Percentiles rank a stretch among this genome's conserved stretches.
Conservation (phyloP, 1,284 basidiomycete species). For the Hymenochaete sp. region DNA sequence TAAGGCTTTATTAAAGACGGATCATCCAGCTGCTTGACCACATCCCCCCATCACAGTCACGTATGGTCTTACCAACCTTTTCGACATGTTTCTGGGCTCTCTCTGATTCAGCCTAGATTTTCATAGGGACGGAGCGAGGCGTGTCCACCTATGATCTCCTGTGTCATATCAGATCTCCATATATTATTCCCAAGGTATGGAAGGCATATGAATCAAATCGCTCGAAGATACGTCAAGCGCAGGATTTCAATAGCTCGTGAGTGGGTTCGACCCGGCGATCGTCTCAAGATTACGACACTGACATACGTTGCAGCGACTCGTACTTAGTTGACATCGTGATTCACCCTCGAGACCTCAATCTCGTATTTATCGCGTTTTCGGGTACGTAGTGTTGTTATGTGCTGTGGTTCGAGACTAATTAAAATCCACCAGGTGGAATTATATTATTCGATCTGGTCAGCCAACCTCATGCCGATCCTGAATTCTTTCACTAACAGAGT, state of each 20-base stretch:
- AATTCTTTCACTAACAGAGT: neutral
- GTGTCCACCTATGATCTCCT: slow-evolving; percentile 64
- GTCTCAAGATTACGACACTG: no score
- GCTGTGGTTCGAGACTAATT: neutral
- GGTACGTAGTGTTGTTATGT: slow-evolving; percentile 34
- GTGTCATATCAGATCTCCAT: slow-evolving; percentile 55
- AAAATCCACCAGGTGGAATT: slow-evolving; percentile 50
- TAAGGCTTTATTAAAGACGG: slow-evolving; percentile 10
- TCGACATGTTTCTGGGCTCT: neutral
- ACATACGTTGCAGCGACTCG: slow-evolving; percentile 4
- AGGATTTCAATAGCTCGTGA: no score
- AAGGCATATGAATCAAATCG: slow-evolving; percentile 60
- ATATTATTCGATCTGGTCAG: slow-evolving; percentile 64
- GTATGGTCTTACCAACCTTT: slow-evolving; percentile 29
- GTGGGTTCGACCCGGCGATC: no score
- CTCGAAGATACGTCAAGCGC: no score
- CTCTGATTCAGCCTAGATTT: slow-evolving; percentile 36
- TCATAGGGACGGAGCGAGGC: slow-evolving; percentile 49
- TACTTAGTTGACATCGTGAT: slow-evolving; percentile 46
- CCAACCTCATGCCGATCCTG: neutral
- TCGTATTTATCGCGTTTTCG: slow-evolving; percentile 76
- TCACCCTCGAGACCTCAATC: slow-evolving; percentile 77
- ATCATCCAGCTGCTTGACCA: slow-evolving; percentile 41
- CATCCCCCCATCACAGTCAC: slow-evolving; percentile 73
- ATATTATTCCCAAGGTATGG: slow-evolving; percentile 70